Percentiles rank a stretch among this genome's conserved stretches.
Evolutionary conservation across 139 green algal genomes (phyloP).

Genomic region (Zygnema cylindricum): DNA sequence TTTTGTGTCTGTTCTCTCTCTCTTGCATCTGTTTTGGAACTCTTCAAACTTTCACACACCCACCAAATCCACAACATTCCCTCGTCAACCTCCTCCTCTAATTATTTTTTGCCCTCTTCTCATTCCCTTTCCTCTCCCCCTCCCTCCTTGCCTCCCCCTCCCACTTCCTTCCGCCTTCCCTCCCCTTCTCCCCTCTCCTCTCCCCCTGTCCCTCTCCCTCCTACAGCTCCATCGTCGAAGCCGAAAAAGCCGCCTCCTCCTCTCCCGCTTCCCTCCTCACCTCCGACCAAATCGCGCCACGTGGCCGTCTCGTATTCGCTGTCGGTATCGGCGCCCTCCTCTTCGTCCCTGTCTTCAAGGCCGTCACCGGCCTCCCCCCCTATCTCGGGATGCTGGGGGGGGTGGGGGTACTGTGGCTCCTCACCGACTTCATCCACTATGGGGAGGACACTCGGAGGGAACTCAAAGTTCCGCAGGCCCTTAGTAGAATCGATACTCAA

Average conservation of each 20-base stretch:
- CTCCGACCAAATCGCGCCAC: conserved; percentile 60
- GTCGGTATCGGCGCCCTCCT: conserved; percentile 72
- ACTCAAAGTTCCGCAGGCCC: conserved; percentile 66
- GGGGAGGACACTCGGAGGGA: conserved; percentile 64
- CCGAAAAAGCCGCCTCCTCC: conserved; percentile 15
- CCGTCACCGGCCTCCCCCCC: conserved; percentile 72
- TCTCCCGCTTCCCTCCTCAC: conserved; percentile 6
- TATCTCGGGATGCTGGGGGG: conserved; percentile 80
- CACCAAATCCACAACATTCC: no score
- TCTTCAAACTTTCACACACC: no score
- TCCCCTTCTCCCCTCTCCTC: conserved; percentile 16
- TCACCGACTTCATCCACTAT: conserved; percentile 79
- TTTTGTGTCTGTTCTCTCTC: no score
- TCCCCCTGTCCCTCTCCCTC: background rate
- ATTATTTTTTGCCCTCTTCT: no score
- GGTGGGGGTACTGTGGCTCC: conserved; percentile 74
- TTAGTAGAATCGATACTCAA: conserved; percentile 71
- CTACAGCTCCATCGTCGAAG: background rate
- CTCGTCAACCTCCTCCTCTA: no score
- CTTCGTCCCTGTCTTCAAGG: conserved; percentile 76
- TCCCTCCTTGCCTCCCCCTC: background rate
- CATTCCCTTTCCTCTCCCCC: background rate
- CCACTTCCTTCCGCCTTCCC: conserved; percentile 4
- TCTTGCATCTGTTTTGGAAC: no score
- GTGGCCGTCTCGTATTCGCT: conserved; percentile 70